Evolutionary conservation across 345 rosid genomes (phyloP), one percentile per base, ranked within the genome.

Genomic region (Melaleuca alternifolia): DNA sequence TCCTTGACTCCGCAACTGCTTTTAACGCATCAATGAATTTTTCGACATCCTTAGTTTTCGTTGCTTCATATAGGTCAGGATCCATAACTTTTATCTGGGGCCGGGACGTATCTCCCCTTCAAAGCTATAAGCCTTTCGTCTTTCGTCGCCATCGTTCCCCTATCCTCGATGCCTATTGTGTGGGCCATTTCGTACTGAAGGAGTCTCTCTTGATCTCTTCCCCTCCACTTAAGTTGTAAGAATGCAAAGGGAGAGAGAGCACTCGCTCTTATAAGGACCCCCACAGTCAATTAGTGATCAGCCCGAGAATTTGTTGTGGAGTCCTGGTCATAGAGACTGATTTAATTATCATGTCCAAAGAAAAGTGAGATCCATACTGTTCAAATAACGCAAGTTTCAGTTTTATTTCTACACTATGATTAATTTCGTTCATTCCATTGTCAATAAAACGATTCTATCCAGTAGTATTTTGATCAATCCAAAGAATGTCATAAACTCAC

Each of bases 261-360:
- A n/a, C n/a, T n/a, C n/a, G n/a, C n/a, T n/a, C n/a, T n/a, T n/a
- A n/a, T n/a, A n/a, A n/a, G n/a, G n/a, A n/a, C n/a, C 1, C 30
- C 65, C 2, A 1, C 30, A 1, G 33, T 1, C 33, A 11, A 57
- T 0, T 26, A 26, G 1, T 6, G 1, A 5, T 1, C 30, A 26
- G 65, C 65, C 30, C 65, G 12, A 26, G 30, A 26, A 26, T 7
- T 57, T 50, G 12, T 51, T 51, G 54, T 51, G 54, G n/a, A n/a
- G n/a, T n/a, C n/a, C n/a, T n/a, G n/a, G n/a, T n/a, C n/a, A n/a
- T n/a, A n/a, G n/a, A n/a, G n/a, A n/a, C 54, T 52, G 15, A 2
- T 16, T 52, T 52, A 1, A 52, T 52, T 1, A 52, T n/a, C 18
- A 20, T 52, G 54, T 52, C 54, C 54, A 52, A 26, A 57, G n/a